A percentile compares a stretch with the other conserved stretches of the same genome.
Evolutionary conservation across 2,329 filamentous ascomycete genomes (phyloP).

Genomic region (Periconia macrospinosa): DNA sequence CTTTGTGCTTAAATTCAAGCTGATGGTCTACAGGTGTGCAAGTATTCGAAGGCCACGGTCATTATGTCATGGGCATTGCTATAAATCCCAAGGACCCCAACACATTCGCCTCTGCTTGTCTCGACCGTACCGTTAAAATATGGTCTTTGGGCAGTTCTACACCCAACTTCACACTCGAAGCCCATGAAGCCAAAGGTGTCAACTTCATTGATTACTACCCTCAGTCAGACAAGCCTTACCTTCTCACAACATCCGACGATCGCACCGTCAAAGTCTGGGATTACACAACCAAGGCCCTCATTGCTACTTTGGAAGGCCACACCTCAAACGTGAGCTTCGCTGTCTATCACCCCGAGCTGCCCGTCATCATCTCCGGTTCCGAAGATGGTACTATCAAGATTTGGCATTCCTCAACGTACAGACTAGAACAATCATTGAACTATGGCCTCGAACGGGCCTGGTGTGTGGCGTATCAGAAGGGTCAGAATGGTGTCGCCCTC

Average conservation of each 20-base stretch:
- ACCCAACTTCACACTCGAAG: conserved; percentile 94
- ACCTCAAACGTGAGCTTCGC: conserved; percentile 98
- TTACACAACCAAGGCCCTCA: conserved; percentile 96
- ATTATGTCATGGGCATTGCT: conserved; percentile 94
- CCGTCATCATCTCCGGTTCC: conserved; percentile 95
- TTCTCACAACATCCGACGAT: conserved; percentile 95
- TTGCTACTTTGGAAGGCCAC: conserved; percentile 94
- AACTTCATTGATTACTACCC: conserved; percentile 93
- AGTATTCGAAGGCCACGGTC: conserved; percentile 92
- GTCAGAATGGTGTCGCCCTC: conserved; percentile 90
- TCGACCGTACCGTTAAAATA: conserved; percentile 96
- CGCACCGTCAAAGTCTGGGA: conserved; percentile 98
- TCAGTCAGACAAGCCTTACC: conserved; percentile 73
- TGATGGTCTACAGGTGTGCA: conserved; percentile 61
- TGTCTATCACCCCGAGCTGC: conserved; percentile 94
- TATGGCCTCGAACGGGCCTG: conserved; percentile 95
- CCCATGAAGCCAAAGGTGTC: conserved; percentile 95
- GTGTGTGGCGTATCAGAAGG: conserved; percentile 95
- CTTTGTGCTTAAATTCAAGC: conserved; percentile 3
- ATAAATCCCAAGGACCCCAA: conserved; percentile 89
- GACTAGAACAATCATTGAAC: conserved; percentile 92
- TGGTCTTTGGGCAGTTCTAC: conserved; percentile 95
- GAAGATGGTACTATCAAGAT: conserved; percentile 98
- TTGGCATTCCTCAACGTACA: conserved; percentile 98
- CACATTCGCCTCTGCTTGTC: conserved; percentile 87